Percentiles rank a stretch among this genome's conserved stretches.
These are phyloP conservation scores for Calocybe indica DNA, from an alignment of 768 basidiomycete species.

Conservation along the genomic window DNA sequence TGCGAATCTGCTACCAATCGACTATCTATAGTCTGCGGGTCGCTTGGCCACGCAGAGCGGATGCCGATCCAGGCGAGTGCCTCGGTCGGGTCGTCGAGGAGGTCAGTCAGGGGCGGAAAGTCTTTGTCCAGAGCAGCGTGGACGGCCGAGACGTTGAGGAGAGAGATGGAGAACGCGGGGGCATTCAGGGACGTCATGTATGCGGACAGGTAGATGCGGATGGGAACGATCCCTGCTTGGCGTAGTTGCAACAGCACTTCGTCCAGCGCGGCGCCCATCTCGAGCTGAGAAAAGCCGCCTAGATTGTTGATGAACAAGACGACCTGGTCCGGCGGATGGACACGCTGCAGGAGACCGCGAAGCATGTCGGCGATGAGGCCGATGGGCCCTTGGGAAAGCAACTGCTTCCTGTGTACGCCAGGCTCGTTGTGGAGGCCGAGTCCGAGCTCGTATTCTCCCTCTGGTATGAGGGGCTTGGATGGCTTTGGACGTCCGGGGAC, in stretches of 20 bases:
- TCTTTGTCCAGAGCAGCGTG: conserved; percentile 1
- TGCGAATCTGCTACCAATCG: background rate
- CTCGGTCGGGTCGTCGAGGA: conserved; percentile 38
- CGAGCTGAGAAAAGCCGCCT: conserved; percentile 44
- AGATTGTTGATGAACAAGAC: conserved; percentile 52
- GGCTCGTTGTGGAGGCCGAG: conserved; percentile 56
- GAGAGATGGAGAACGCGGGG: conserved; percentile 51
- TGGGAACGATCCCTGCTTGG: conserved; percentile 27
- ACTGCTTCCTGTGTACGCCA: conserved; percentile 25
- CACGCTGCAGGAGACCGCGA: conserved; percentile 27
- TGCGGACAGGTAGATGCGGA: conserved; percentile 38
- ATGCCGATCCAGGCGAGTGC: conserved; percentile 35
- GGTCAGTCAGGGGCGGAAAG: conserved; percentile 6
- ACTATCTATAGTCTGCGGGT: too few species aligned
- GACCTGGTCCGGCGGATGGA: conserved; percentile 34
- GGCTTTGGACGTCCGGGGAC: conserved; percentile 35
- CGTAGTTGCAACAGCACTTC: conserved; percentile 37
- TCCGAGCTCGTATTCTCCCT: conserved; percentile 40
- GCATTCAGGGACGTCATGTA: conserved; percentile 60
- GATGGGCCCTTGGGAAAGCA: conserved; percentile 24
- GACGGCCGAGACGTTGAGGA: conserved; percentile 39
- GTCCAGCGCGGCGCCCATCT: conserved; percentile 45
- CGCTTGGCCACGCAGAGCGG: conserved; percentile 18
- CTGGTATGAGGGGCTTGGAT: background rate
- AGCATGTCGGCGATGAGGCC: conserved; percentile 27